Evolutionary conservation across 139 green algal genomes (phyloP), one percentile per base, ranked within the genome.

Genomic region (Dunaliella primolecta): DNA sequence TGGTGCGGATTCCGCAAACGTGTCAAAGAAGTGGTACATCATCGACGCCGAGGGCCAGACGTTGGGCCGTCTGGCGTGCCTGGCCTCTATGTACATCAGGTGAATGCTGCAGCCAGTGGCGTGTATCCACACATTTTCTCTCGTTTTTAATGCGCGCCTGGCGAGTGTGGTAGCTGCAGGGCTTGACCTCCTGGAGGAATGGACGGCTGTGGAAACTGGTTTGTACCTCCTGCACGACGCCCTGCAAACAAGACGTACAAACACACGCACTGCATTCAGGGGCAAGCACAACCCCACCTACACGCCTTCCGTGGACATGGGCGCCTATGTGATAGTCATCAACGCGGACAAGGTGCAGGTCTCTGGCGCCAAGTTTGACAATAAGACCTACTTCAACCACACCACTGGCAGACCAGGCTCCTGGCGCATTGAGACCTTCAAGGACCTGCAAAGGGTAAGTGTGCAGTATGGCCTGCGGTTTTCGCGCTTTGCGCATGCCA

Each of bases 301-400:
- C 93, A 94, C 92, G 0, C 97, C 97, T 31, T 96, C 93, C 33
- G 96, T 98, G 92, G 95, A 99, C 91, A 99, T 98, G 96, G 97
- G 97, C 31, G 89, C 86, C 0, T 99, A 96, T 84, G 97, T 99
- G 2, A 85, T 99, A 15, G 94, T 99, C 27, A 93, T 99, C 85
- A 99, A 99, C 87, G 97, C 97, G 0, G 96, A 98, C 2, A 97
- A 99, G 92, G 94, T 97, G 75, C 80, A 74, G 0, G 96, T 99
- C 33, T 94, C 92, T 0, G 97, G 97, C 31, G 95, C 93, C 80
- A 99, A 99, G 93, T 80, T 91, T 29, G 85, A 85, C 15, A 80
- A 96, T 36, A 99, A 99, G 95, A 91, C 94, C 20, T 99, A 99
- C 92, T 93, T 93, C 84, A 90, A 92, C 38, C 87, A 92, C 88